Evolutionary conservation across 1,284 basidiomycete species (phyloP).

Genomic region (Polyporus tsugae): DNA sequence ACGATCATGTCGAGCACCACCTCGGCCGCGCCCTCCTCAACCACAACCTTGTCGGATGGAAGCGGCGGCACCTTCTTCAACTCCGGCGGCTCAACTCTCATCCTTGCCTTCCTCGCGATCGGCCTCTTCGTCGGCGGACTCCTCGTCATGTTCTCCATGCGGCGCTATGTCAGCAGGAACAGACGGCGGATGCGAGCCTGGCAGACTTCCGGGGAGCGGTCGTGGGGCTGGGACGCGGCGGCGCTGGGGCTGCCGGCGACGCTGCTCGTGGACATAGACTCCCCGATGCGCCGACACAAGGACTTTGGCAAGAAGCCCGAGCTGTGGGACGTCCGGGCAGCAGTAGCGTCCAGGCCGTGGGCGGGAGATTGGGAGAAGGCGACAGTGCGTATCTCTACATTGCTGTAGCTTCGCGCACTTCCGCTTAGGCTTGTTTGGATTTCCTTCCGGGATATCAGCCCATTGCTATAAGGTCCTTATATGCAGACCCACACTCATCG

Average conservation of each 20-base stretch:
- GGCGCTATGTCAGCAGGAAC: conserved; percentile 31
- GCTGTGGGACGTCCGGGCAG: conserved; percentile 33
- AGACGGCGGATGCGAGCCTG: conserved; percentile 21
- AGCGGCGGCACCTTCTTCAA: conserved; percentile 27
- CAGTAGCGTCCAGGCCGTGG: conserved; percentile 10
- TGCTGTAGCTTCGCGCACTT: background rate
- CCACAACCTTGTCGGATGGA: conserved; percentile 7
- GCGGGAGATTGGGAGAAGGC: conserved; percentile 25
- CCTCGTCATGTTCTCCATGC: conserved; percentile 38
- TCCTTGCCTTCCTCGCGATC: conserved; percentile 41
- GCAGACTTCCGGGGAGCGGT: conserved; percentile 8
- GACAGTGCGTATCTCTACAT: conserved; percentile 29
- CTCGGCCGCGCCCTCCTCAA: conserved; percentile 18
- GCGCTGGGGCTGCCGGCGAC: conserved; percentile 12
- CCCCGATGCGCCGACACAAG: conserved; percentile 16
- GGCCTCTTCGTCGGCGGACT: conserved; percentile 40
- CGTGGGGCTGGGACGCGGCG: conserved; percentile 20
- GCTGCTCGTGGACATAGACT: conserved; percentile 10
- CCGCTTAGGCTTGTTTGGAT: background rate
- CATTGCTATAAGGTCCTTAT: background rate
- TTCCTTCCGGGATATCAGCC: background rate
- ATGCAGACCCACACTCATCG: background rate
- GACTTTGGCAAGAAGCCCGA: conserved; percentile 33
- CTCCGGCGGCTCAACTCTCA: conserved; percentile 38
- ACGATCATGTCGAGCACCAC: conserved; percentile 21